phyloP scores from a whole-genome alignment of 75 land plant genomes.

The Adiantum capillusveneris region DNA sequence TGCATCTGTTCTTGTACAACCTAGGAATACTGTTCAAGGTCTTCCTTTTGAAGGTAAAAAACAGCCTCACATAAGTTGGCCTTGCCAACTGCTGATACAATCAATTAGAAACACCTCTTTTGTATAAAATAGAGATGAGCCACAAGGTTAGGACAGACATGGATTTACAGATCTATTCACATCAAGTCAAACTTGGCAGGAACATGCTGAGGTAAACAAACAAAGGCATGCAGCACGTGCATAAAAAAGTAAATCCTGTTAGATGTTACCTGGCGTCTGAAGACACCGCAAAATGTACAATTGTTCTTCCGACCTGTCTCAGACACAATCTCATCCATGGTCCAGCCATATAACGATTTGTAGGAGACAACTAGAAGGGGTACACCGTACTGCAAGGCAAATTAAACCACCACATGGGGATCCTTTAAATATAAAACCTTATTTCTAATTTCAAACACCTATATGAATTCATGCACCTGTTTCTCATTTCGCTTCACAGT shows the following conservation, averaged over 20 bases:
- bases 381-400: conserved; percentile 65
- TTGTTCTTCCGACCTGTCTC: conserved; percentile 91
- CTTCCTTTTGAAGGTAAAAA: background rate
- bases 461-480: conserved; percentile 42
- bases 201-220: background rate
- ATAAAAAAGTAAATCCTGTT: background rate
- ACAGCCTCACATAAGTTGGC: too few relatives aligned
- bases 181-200: background rate
- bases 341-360: conserved; percentile 95
- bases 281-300: conserved; percentile 99
- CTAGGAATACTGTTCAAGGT: background rate
- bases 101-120: too few relatives aligned
- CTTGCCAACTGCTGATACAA: too few relatives aligned
- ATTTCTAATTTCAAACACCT: background rate
- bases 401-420: background rate
- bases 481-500: conserved; percentile 97
- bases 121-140: too few relatives aligned
- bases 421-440: background rate
- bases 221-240: too few relatives aligned
- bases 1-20: background rate
- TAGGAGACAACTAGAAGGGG: conserved; percentile 92
- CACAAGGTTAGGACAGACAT: background rate
- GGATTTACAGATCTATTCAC: background rate
- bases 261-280: conserved; percentile 76
- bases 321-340: conserved; percentile 98